Conservation (phyloP, 495 filamentous ascomycete species). For the Neurospora sp. region DNA sequence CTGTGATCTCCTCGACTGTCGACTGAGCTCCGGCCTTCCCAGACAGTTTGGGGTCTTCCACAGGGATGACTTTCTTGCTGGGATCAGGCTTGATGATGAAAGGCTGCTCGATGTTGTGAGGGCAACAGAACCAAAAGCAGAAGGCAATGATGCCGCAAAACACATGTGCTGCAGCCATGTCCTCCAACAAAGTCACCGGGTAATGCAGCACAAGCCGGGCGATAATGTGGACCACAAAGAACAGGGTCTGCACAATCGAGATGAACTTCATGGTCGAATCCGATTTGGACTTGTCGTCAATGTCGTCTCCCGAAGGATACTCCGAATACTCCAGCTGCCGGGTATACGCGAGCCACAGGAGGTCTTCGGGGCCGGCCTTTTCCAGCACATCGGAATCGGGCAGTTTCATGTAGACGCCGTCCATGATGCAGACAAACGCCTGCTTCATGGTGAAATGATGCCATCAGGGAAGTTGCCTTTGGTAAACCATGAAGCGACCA, state of each 20-base stretch:
- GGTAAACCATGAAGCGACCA: background rate
- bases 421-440: background rate
- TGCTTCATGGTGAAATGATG: background rate
- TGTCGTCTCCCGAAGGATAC: background rate
- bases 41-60: background rate
- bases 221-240: background rate
- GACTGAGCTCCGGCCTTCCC: background rate
- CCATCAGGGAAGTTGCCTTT: background rate
- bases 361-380: background rate
- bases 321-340: background rate
- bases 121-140: background rate
- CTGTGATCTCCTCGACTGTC: background rate
- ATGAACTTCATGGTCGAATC: background rate
- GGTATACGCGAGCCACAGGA: background rate
- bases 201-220: background rate
- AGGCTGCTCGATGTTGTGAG: background rate
- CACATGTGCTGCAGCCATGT: background rate
- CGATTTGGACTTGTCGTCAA: background rate
- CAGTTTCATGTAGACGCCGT: background rate
- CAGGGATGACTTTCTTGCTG: background rate
- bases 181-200: background rate
- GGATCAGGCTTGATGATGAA: background rate
- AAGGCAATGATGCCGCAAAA: background rate
- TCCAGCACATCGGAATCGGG: background rate
- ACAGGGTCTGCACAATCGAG: background rate